Conservation (phyloP, 2,329 filamentous ascomycete species). For the Apiospora aurea region DNA sequence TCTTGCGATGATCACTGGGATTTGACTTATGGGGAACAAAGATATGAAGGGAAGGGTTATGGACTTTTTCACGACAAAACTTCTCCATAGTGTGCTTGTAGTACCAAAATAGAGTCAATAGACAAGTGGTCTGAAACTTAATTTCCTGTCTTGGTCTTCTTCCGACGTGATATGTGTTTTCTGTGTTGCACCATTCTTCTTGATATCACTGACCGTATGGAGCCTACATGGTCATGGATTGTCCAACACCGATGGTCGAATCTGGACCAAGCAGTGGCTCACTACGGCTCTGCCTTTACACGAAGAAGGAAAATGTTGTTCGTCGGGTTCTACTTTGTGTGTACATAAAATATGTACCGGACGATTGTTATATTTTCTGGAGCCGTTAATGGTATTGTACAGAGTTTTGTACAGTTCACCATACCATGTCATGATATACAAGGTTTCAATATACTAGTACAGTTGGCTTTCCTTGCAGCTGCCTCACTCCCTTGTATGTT, state of each 20-base stretch:
- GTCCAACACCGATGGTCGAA: no score
- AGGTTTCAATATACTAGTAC: not conserved
- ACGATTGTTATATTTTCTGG: not conserved
- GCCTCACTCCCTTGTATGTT: not conserved
- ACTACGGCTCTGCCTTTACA: no score
- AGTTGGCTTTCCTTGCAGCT: not conserved
- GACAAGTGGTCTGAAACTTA: conserved; percentile 30
- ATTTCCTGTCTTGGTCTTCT: not conserved
- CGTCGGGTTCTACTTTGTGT: not conserved
- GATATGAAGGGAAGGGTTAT: conserved; percentile 46
- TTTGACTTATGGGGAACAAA: conserved; percentile 51
- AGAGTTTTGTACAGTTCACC: not conserved
- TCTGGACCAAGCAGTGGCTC: not conserved
- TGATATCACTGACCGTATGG: not conserved
- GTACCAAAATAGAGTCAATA: conserved; percentile 55
- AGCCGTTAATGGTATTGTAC: not conserved
- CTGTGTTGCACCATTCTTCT: not conserved
- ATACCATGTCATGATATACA: not conserved
- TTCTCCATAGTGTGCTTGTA: conserved; percentile 54
- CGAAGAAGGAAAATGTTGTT: not conserved
- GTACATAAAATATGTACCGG: not conserved
- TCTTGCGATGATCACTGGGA: conserved; percentile 52
- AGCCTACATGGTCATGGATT: no score
- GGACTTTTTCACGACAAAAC: conserved; percentile 48
- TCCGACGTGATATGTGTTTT: no score